A percentile compares a stretch with the other conserved stretches of the same genome.
Evolutionary conservation across 805 yeast species (phyloP).

Genomic region (Saccharomycopsis sp.): DNA sequence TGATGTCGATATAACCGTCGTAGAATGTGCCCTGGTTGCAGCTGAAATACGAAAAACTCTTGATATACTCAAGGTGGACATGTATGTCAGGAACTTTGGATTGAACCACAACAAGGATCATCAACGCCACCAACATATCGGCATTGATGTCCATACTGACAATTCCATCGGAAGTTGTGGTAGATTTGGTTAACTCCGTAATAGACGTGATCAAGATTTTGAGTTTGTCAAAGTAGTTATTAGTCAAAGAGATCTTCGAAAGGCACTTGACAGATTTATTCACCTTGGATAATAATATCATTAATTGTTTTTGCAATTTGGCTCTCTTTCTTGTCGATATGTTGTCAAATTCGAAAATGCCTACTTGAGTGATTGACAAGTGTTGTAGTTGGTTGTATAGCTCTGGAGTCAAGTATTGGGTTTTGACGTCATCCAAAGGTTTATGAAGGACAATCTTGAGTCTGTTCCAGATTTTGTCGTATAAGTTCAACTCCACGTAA

Average conservation of each 20-base stretch:
- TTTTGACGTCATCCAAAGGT: constrained; percentile 22
- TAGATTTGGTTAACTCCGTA: constrained; percentile 35
- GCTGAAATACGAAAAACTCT: constrained; percentile 43
- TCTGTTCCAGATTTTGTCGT: constrained; percentile 56
- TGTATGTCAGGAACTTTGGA: constrained; percentile 51
- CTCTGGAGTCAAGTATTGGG: constrained; percentile 15
- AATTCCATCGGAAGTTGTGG: constrained; percentile 16
- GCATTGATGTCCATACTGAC: constrained; percentile 50
- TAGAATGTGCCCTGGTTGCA: background rate
- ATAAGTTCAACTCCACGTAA: constrained; percentile 63
- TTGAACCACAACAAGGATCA: constrained; percentile 62
- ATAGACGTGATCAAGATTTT: constrained; percentile 44
- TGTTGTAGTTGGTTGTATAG: constrained; percentile 24
- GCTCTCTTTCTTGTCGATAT: constrained; percentile 21
- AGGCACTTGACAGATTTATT: constrained; percentile 44
- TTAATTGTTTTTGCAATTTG: constrained; percentile 26
- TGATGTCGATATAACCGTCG: constrained; percentile 24
- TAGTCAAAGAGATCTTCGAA: constrained; percentile 36
- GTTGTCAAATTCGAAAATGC: constrained; percentile 28
- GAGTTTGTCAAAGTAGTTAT: constrained; percentile 41
- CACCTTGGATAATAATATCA: constrained; percentile 34
- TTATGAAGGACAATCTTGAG: constrained; percentile 26
- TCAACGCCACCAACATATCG: constrained; percentile 64
- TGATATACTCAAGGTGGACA: constrained; percentile 57
- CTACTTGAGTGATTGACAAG: constrained; percentile 36